Conservation (phyloP, 2,329 filamentous ascomycete genomes). For the Colletotrichum shisoi region DNA sequence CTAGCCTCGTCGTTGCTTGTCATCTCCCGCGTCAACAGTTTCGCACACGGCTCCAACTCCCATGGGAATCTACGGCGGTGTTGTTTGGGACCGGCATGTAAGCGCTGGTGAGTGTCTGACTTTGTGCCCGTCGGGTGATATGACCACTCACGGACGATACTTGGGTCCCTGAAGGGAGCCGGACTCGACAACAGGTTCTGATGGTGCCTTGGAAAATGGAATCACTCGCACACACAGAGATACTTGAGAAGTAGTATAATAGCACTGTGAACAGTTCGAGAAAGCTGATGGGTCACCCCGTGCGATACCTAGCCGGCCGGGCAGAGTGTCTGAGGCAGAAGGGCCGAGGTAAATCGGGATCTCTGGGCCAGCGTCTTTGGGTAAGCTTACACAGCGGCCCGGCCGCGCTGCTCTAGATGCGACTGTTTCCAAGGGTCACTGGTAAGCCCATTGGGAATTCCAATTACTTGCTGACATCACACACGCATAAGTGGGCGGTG, state of each 20-base stretch:
- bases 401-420: not conserved
- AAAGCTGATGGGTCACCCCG: not conserved
- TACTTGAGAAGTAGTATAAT: too few species aligned
- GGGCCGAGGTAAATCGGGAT: not conserved
- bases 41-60: not conserved
- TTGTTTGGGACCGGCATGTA: not conserved
- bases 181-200: not conserved
- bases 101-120: not conserved
- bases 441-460: not conserved
- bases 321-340: not conserved
- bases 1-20: not conserved
- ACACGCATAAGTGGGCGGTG: not conserved
- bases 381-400: not conserved
- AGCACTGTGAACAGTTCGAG: too few species aligned
- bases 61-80: not conserved
- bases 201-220: not conserved
- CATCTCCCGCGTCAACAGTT: not conserved
- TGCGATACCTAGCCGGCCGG: not conserved
- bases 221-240: too few species aligned
- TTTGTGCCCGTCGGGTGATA: not conserved
- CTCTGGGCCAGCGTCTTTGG: not conserved
- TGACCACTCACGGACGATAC: not conserved
- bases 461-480: constrained; percentile 12
- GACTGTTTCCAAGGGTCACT: not conserved
- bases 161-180: not conserved